phyloP scores from a whole-genome alignment of 2,329 filamentous ascomycete genomes.

The Trichoderma hamatum region DNA sequence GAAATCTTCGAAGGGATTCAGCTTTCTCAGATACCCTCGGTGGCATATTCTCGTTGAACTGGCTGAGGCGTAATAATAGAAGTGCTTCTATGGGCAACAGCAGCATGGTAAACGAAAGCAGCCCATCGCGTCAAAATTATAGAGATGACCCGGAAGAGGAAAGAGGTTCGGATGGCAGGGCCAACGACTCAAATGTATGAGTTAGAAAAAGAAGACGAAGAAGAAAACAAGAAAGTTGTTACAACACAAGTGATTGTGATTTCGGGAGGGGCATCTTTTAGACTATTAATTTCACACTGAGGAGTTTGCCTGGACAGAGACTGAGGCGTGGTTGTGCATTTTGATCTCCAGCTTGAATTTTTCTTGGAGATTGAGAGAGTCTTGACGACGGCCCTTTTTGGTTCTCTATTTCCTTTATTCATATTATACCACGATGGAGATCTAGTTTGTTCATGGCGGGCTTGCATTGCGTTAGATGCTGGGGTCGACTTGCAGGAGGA shows the following conservation, averaged over 20 bases:
- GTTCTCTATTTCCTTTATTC: neutral
- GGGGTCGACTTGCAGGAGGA: slow-evolving; percentile 1
- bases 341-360: neutral
- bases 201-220: slow-evolving; percentile 16
- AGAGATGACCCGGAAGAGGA: slow-evolving; percentile 31
- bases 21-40: slow-evolving; percentile 54
- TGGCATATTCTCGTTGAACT: slow-evolving; percentile 58
- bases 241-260: slow-evolving; percentile 6
- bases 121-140: slow-evolving; percentile 26
- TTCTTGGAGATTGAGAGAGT: slow-evolving; percentile 12
- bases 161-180: slow-evolving; percentile 26
- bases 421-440: slow-evolving; percentile 24
- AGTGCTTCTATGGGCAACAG: slow-evolving; percentile 22
- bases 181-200: slow-evolving; percentile 42
- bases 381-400: neutral
- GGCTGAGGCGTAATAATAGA: slow-evolving; percentile 48
- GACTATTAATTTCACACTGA: slow-evolving; percentile 8
- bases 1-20: slow-evolving; percentile 44
- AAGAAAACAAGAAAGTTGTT: neutral
- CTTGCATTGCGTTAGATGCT: slow-evolving; percentile 18
- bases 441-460: slow-evolving; percentile 18
- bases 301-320: neutral
- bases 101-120: slow-evolving; percentile 16
- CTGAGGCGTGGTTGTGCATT: neutral
- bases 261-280: slow-evolving; percentile 7